Percentiles rank a stretch among this genome's conserved stretches.
Conservation (phyloP, 225 moss, liverwort and hornwort species). For the Sphagnum contortum region DNA sequence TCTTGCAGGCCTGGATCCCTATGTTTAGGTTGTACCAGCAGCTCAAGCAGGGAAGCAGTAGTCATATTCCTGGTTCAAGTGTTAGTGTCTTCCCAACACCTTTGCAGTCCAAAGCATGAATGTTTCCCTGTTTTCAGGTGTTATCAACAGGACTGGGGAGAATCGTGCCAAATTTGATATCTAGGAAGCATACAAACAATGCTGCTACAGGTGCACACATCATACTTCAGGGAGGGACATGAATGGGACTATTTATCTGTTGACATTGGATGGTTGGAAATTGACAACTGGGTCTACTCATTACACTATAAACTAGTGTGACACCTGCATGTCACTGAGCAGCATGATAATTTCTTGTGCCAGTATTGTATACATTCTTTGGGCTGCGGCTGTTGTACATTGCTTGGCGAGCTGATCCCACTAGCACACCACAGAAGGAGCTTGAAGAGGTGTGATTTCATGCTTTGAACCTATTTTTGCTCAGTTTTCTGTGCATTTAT, state of each 20-base stretch:
- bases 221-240: too few relatives aligned
- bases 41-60: neutral
- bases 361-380: slow-evolving; percentile 96
- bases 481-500: neutral
- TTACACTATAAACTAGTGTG: too few relatives aligned
- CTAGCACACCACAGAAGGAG: slow-evolving; percentile 86
- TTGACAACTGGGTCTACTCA: too few relatives aligned
- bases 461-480: neutral
- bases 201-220: slow-evolving; percentile 68
- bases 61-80: neutral
- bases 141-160: slow-evolving; percentile 93
- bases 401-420: slow-evolving; percentile 79
- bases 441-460: slow-evolving; percentile 58
- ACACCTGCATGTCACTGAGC: too few relatives aligned
- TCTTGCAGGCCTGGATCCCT: neutral
- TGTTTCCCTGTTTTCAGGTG: slow-evolving; percentile 32
- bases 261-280: too few relatives aligned
- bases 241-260: too few relatives aligned
- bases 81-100: neutral
- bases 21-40: neutral
- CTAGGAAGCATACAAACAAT: slow-evolving; percentile 76
- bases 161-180: slow-evolving; percentile 91
- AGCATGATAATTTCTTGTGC: slow-evolving; percentile 3
- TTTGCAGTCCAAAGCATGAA: neutral
- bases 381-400: slow-evolving; percentile 85